Conservation (phyloP, 2,329 filamentous ascomycete species). For the Gnomoniopsis sp. region DNA sequence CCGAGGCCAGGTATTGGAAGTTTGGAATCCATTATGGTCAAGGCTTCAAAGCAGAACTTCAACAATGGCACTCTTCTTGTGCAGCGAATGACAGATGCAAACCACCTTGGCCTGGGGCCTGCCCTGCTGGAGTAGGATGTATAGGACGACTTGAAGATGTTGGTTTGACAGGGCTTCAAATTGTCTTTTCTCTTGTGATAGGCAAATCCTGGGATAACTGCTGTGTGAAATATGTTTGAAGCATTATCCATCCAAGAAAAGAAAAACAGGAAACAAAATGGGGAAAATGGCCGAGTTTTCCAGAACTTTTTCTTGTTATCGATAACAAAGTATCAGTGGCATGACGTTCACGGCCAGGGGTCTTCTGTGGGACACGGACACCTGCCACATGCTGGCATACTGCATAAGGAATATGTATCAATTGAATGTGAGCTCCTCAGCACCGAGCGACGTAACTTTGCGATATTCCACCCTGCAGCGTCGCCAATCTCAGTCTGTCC, state of each 20-base stretch:
- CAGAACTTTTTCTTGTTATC: constrained; percentile 9
- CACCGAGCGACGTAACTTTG: neutral
- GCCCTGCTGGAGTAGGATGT: neutral
- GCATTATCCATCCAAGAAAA: neutral
- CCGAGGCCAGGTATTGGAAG: constrained; percentile 30
- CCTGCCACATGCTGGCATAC: no score
- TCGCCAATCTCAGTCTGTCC: neutral
- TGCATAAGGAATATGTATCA: neutral
- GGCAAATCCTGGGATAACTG: no score
- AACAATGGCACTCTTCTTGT: neutral
- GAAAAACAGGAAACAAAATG: neutral
- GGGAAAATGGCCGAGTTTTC: neutral
- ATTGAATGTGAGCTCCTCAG: neutral
- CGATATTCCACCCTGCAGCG: neutral
- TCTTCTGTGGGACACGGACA: neutral
- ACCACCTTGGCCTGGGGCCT: neutral
- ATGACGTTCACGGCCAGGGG: constrained; percentile 9
- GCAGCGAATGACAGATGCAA: neutral
- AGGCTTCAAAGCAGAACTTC: neutral
- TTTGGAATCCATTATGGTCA: constrained; percentile 9
- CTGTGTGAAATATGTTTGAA: no score
- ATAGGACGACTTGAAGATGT: neutral
- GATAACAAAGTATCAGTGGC: neutral
- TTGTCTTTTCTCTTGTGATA: no score
- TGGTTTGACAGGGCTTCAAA: neutral